Evolutionary conservation across 371 early-diverging fungal species (phyloP).

Genomic region (Blakeslea trispora): DNA sequence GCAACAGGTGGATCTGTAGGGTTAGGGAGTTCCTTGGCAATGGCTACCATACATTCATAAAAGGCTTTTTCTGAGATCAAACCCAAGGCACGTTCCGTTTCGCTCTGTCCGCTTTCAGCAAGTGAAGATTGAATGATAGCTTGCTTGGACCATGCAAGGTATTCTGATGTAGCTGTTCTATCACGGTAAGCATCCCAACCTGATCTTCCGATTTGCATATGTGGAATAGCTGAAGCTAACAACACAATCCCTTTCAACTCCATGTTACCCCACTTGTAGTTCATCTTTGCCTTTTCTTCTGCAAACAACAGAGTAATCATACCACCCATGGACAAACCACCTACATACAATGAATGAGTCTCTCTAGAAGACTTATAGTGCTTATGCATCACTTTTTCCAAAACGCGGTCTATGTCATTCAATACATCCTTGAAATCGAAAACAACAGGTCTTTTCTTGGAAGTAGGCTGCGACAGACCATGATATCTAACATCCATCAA

Average conservation of each 20-base stretch:
- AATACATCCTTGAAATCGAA: constrained; percentile 22
- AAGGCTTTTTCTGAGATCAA: constrained; percentile 20
- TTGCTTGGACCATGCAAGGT: constrained; percentile 14
- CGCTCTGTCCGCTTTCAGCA: constrained; percentile 8
- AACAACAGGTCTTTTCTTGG: not conserved
- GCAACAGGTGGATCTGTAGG: not conserved
- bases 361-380: constrained; percentile 3
- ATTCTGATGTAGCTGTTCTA: constrained; percentile 12
- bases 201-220: constrained; percentile 20
- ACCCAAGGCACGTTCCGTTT: constrained; percentile 23
- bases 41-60: constrained; percentile 23
- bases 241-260: constrained; percentile 23
- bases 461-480: constrained; percentile 32
- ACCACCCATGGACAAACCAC: constrained; percentile 49
- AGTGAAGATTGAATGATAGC: constrained; percentile 24
- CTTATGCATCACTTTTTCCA: constrained; percentile 18
- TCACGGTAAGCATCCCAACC: constrained; percentile 32
- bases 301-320: constrained; percentile 32
- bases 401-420: constrained; percentile 22
- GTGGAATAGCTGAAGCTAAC: constrained; percentile 30
- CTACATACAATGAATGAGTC: constrained; percentile 22
- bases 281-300: not conserved
- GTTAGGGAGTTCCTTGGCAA: constrained; percentile 16
- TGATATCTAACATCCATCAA: constrained; percentile 37
- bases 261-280: constrained; percentile 12